Base-by-base conservation (phyloP, 768 basidiomycete genomes). In the Mrakia blollopis region DNA sequence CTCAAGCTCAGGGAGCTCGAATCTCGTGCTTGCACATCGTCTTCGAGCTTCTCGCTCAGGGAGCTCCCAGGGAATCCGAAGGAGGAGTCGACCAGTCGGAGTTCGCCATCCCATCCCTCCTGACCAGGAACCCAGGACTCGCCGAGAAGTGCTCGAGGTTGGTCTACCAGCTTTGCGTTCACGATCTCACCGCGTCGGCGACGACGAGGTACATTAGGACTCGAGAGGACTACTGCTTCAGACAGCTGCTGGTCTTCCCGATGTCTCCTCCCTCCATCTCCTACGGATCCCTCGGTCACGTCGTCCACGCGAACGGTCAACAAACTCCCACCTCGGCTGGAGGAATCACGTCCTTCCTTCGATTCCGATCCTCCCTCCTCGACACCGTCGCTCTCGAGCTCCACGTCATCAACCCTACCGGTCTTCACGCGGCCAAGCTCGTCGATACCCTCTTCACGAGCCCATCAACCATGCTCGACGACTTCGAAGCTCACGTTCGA, bases 321-420 rank as follows among this genome's bases (percentile, higher is more conserved):
- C 87, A 90, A 32, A 85, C 91, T 16, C 83, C 86, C 57, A 91
- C 92, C 21, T 74, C 77, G 9, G 81, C 81, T 18, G 79, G 89
- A 0, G 87, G 88, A 0, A 83, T 95, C 14, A 87, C 88, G 72
- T 87, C 93, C 0, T 93, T 92, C 87, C 86, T 98, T 16, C 89
- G 90, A 23, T 84, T 93, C 61, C 90, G 93, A 47, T 91, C 94
- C 1, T 91, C 89, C 83, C 88, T 97, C 67, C 88, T 97, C 78
- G 92, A 96, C 80, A 87, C 92, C 32, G 89, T 90, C 32, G 92
- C 95, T 0, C 87, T 98, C 52, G 95, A 98, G 82, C 85, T 97
- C 6, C 95, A 95, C 78, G 88, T 92, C 18, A 86, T 95, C 77
- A 92, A 92, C 2, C 89, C 88, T 81, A 90, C 89, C 80, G 89